Evolutionary conservation across 805 yeast species (phyloP), one percentile per base, ranked within the genome.

Genomic region (Myxozyma geophila): DNA sequence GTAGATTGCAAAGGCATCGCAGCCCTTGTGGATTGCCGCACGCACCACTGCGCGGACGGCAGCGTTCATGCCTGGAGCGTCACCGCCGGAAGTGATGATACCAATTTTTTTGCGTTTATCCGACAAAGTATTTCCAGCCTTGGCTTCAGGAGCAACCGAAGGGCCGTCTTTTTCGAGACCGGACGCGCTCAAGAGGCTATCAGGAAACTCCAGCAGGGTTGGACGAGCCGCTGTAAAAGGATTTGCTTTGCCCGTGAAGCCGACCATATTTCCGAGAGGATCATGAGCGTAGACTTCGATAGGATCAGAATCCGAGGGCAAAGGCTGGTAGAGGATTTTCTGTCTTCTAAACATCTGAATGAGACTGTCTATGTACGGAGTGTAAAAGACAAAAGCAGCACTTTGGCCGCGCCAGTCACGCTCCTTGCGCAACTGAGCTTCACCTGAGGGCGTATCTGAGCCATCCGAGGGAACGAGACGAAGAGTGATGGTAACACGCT

Each of bases 71-170:
- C 99, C 99, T 37, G 96, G 99, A 58, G 98, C 89, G 75, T 95
- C 99, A 77, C 99, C 99, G 71, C 99, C 99, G 0, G 97, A 90
- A 6, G 98, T 95, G 93, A 95, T 92, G 56, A 95, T 95, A 4
- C 96, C 99, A 68, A 95, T 90, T 70, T 86, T 85, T 76, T 85
- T 79, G 71, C 77, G 75, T 64, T 65, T 73, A 13, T 21, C 57
- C 19, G 59, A 53, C 12, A 59, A 54, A 35, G 66, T 23, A 2
- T 44, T 56, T 17, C 60, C 49, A 43, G 49, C 40, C 36, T 54
- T 36, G 28, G 60, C 15, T 33, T 36, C 54, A 10, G 55, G 47
- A 9, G 50, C 48, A 2, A 41, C 50, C 15, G 52, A n/a, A 2
- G 21, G 47, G 9, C 36, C 41, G 8, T 35, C 23, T 40, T 35